Evolutionary conservation across 768 basidiomycete genomes (phyloP).

Genomic region (Myochromella boudieri): DNA sequence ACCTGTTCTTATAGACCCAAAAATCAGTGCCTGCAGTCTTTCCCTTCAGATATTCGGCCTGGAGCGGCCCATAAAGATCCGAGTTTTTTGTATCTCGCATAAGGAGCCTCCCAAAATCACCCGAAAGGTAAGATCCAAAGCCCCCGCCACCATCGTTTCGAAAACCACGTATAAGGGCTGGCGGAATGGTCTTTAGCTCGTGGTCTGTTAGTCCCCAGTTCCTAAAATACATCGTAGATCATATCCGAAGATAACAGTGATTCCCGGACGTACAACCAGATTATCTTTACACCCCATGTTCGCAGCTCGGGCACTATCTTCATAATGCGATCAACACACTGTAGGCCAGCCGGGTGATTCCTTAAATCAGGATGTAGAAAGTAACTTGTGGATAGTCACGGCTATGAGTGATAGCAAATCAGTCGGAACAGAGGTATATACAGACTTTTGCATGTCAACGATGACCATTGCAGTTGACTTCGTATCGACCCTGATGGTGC

Average conservation of each 20-base stretch:
- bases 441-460: slow-evolving; percentile 76
- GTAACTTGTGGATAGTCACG: slow-evolving; percentile 37
- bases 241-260: background rate
- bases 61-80: slow-evolving; percentile 63
- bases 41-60: slow-evolving; percentile 52
- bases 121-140: slow-evolving; percentile 55
- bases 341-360: slow-evolving; percentile 52
- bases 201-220: slow-evolving; percentile 74
- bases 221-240: slow-evolving; percentile 30
- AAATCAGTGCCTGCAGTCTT: slow-evolving; percentile 57
- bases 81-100: slow-evolving; percentile 62
- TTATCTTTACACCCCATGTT: slow-evolving; percentile 40
- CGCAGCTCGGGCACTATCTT: slow-evolving; percentile 48
- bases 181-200: slow-evolving; percentile 61
- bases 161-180: slow-evolving; percentile 57
- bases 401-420: background rate
- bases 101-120: slow-evolving; percentile 51
- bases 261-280: slow-evolving; percentile 57
- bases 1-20: slow-evolving; percentile 76
- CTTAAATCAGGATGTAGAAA: slow-evolving; percentile 64
- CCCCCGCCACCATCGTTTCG: slow-evolving; percentile 46
- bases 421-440: background rate
- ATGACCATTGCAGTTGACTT: slow-evolving; percentile 56
- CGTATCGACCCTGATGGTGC: slow-evolving; percentile 50
- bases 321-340: slow-evolving; percentile 56